Conservation (phyloP, 768 basidiomycete species). For the Mycena rebaudengoi region DNA sequence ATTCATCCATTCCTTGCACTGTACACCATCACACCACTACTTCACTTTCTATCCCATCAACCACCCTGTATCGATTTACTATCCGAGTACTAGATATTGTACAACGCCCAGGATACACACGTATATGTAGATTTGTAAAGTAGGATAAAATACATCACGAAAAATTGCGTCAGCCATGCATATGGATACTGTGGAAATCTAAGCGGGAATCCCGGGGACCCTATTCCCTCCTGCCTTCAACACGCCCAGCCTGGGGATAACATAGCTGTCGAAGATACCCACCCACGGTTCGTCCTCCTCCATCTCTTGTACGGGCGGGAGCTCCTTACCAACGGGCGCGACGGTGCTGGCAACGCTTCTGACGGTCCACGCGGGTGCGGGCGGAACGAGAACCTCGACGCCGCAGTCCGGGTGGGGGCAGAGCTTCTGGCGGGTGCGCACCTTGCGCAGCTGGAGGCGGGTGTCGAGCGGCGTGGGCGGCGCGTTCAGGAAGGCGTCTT, state of each 20-base stretch:
- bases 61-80: too few species aligned
- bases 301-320: too few species aligned
- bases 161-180: too few species aligned
- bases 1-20: neutral
- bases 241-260: too few species aligned
- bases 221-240: too few species aligned
- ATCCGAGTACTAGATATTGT: too few species aligned
- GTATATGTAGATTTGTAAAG: too few species aligned
- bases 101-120: too few species aligned
- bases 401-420: conserved; percentile 12
- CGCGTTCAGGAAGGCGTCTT: neutral
- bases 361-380: conserved; percentile 14
- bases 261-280: neutral
- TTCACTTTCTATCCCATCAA: too few species aligned
- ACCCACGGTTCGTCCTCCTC: neutral
- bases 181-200: too few species aligned
- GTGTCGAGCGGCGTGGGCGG: neutral
- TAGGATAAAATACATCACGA: too few species aligned
- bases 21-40: neutral
- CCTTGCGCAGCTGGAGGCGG: neutral
- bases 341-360: conserved; percentile 7
- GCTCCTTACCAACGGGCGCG: neutral
- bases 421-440: neutral
- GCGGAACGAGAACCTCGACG: neutral
- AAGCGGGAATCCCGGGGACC: too few species aligned